Conservation (phyloP, 2,329 filamentous ascomycete species). For the Calycina herbarum region DNA sequence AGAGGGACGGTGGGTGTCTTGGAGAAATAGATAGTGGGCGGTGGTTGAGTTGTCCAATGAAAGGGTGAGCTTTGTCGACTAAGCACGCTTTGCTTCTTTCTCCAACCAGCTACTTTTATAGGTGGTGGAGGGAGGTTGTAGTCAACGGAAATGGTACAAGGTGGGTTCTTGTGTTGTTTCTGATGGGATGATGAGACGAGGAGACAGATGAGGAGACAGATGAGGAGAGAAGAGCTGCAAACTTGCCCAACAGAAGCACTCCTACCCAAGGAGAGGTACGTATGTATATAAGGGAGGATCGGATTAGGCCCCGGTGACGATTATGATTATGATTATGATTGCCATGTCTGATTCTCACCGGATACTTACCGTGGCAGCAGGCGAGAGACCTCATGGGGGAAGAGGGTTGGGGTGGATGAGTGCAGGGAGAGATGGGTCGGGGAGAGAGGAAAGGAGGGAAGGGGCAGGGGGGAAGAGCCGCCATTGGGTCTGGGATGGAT, state of each 20-base stretch:
- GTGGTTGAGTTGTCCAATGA: not conserved
- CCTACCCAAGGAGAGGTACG: not conserved
- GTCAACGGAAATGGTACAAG: not conserved
- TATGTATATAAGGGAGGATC: not conserved
- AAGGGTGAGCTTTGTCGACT: not conserved
- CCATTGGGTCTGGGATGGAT: not conserved
- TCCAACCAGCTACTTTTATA: not conserved
- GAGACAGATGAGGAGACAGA: not conserved
- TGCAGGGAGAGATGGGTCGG: not conserved
- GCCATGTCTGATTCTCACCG: conserved; percentile 1
- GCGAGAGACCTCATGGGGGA: not conserved
- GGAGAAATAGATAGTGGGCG: not conserved
- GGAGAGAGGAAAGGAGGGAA: not conserved
- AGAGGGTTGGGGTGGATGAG: not conserved
- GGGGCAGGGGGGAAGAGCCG: conserved; percentile 1
- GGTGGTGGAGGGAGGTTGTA: not conserved
- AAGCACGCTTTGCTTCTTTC: conserved; percentile 1
- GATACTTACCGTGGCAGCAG: conserved; percentile 1
- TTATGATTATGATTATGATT: not conserved
- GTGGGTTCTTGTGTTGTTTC: not conserved
- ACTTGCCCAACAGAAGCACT: conserved; percentile 1
- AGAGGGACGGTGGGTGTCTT: not conserved
- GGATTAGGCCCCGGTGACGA: not conserved
- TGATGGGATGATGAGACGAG: not conserved
- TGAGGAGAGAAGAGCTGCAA: not conserved